Evolutionary conservation across 352 stramenopile species (phyloP).

Genomic region (Phytophthora sp.): DNA sequence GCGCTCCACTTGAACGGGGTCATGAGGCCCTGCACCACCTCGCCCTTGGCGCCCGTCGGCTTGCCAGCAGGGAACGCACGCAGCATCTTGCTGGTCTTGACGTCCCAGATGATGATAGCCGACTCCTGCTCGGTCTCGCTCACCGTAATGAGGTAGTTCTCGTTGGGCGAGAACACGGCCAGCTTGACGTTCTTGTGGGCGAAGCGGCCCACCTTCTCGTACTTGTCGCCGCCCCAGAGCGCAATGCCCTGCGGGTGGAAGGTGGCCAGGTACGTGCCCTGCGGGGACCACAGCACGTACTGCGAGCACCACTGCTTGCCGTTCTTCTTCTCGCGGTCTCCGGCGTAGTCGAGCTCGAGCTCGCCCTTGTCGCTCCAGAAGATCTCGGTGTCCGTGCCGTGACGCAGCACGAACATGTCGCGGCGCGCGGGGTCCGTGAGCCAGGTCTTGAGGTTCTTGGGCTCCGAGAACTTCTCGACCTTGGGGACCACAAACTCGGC

Average conservation of each 20-base stretch:
- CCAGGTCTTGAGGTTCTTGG: slow-evolving; percentile 94
- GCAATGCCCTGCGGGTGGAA: slow-evolving; percentile 97
- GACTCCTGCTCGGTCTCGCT: slow-evolving; percentile 94
- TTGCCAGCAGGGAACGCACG: slow-evolving; percentile 85
- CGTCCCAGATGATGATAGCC: slow-evolving; percentile 97
- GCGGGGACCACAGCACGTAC: slow-evolving; percentile 97
- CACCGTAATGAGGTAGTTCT: slow-evolving; percentile 98
- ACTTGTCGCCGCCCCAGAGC: slow-evolving; percentile 97
- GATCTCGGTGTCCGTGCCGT: slow-evolving; percentile 96
- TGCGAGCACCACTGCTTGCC: slow-evolving; percentile 98
- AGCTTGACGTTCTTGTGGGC: slow-evolving; percentile 95
- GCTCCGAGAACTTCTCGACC: slow-evolving; percentile 88
- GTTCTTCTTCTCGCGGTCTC: slow-evolving; percentile 94
- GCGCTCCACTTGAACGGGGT: slow-evolving; percentile 96
- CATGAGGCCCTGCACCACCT: slow-evolving; percentile 83
- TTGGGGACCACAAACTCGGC: slow-evolving; percentile 84
- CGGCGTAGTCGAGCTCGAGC: slow-evolving; percentile 94
- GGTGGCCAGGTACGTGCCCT: slow-evolving; percentile 97
- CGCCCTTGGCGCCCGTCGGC: slow-evolving; percentile 66
- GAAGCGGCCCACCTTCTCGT: slow-evolving; percentile 98
- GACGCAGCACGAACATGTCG: slow-evolving; percentile 96
- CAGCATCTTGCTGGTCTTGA: slow-evolving; percentile 90
- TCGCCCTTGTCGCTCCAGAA: slow-evolving; percentile 94
- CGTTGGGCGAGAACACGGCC: slow-evolving; percentile 94
- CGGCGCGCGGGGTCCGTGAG: slow-evolving; percentile 91